Percentiles rank a stretch among this genome's conserved stretches.
Evolutionary conservation across 139 green algal genomes (phyloP).

Genomic region (Astrephomene gubernaculifera): DNA sequence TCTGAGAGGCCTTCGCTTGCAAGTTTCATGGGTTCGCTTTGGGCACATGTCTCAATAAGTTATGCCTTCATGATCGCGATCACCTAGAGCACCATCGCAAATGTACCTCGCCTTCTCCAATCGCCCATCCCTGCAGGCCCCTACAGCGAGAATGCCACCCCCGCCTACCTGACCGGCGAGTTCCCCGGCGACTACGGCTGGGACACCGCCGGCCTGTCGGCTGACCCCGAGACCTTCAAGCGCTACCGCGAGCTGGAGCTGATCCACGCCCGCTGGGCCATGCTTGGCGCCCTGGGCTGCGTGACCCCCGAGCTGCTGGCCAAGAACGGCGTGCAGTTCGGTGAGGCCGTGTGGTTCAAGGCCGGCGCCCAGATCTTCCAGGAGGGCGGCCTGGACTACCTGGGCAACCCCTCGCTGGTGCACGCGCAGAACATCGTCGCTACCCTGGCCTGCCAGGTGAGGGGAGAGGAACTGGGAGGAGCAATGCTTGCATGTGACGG

Average conservation of each 20-base stretch:
- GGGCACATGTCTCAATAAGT: too few relatives aligned
- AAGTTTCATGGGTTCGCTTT: too few relatives aligned
- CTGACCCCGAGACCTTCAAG: conserved; percentile 83
- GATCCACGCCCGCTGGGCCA: conserved; percentile 92
- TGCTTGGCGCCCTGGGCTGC: conserved; percentile 92
- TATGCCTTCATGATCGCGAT: too few relatives aligned
- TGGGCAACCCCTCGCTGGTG: conserved; percentile 94
- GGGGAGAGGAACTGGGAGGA: conserved; percentile 14
- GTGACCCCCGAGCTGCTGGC: conserved; percentile 64
- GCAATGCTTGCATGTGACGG: too few relatives aligned
- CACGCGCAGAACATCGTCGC: conserved; percentile 97
- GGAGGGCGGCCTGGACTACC: conserved; percentile 92
- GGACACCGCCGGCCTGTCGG: conserved; percentile 94
- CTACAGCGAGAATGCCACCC: conserved; percentile 33
- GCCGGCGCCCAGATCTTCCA: conserved; percentile 94
- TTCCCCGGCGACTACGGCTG: conserved; percentile 95
- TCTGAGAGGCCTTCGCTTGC: too few relatives aligned
- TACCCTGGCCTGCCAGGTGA: conserved; percentile 91
- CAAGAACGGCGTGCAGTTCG: conserved; percentile 68
- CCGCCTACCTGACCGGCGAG: conserved; percentile 85
- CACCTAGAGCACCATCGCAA: too few relatives aligned
- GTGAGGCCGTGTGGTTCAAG: conserved; percentile 97
- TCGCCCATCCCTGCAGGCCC: too few relatives aligned
- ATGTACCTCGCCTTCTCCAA: too few relatives aligned
- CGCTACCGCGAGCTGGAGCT: conserved; percentile 87